Percentiles rank a stretch among this genome's conserved stretches.
phyloP scores from a whole-genome alignment of 257 asterid species.

The Salvia rosmarinus region DNA sequence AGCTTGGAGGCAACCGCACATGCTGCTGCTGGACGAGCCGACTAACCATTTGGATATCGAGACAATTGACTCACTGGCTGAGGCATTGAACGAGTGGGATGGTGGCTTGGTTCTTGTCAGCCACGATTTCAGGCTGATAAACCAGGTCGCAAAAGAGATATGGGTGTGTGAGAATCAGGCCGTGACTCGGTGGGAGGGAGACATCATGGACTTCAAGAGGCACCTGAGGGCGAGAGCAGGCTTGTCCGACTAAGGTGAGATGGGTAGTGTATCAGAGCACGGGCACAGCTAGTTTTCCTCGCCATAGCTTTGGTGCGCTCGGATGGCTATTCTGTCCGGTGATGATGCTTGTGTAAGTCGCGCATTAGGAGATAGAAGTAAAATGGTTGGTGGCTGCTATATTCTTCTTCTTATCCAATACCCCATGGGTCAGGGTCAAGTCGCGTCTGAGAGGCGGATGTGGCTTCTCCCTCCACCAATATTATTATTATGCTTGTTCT shows the following conservation, averaged over 20 bases:
- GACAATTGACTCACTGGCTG: constrained; percentile 94
- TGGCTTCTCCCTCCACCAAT: not conserved
- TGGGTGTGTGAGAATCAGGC: constrained; percentile 95
- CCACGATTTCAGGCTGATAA: constrained; percentile 95
- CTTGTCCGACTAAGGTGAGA: constrained; percentile 41
- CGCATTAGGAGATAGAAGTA: constrained; percentile 18
- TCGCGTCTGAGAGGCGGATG: constrained; percentile 2
- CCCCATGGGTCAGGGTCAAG: not conserved
- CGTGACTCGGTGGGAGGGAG: constrained; percentile 89
- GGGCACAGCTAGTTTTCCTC: constrained; percentile 21
- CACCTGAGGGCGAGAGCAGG: constrained; percentile 81
- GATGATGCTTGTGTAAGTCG: not conserved
- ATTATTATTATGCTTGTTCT: constrained; percentile 4
- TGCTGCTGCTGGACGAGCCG: constrained; percentile 91
- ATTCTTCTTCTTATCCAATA: constrained; percentile 21
- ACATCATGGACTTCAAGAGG: constrained; percentile 88
- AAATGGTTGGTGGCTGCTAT: constrained; percentile 18
- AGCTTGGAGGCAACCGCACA: constrained; percentile 88
- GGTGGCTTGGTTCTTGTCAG: constrained; percentile 98
- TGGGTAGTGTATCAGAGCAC: not conserved
- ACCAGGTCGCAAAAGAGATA: constrained; percentile 96
- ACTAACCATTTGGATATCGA: constrained; percentile 97
- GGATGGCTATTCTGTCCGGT: constrained; percentile 3
- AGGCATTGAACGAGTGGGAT: constrained; percentile 96
- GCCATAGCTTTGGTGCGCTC: constrained; percentile 15